Evolutionary conservation across 805 yeast species (phyloP), one percentile per base, ranked within the genome.

Genomic region (Candida sithepensis): DNA sequence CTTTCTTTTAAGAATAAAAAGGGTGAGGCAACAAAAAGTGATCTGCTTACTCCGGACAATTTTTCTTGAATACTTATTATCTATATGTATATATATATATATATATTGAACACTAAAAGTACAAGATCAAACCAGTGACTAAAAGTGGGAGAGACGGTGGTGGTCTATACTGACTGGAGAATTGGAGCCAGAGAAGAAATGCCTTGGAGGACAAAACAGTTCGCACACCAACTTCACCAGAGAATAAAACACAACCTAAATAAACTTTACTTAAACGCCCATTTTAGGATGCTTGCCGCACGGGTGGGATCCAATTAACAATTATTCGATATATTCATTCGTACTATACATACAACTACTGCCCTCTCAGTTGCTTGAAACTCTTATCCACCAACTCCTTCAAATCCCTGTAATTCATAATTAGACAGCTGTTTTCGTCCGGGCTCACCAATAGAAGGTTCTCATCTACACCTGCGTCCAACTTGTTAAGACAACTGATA

Each of bases 381-480:
- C 85, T 80, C 48, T 75, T 70, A 51, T 85, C 92, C 33, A 90
- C 74, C 56, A 86, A 67, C 54, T 79, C 85, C 63, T 82, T 80
- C 52, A 94, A 71, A 66, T 90, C 96, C 68, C 85, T 86, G 65
- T 85, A 94, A 57, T 91, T 81, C 46, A 88, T 85, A 37, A 94
- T 83, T 51, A 94, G 70, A 64, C 97, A 90, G 40, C 81, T 84
- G 70, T 82, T 84, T 61, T 89, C 96, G 64, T 91, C 96, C 10
- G 85, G 78, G 30, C 94, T 84, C 1, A 89, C 88, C 44, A 94
- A 74, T 63, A 91, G 70, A 14, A 94, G 67, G 55, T 79, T 82
- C 66, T 94, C 99, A 44, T 88, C 90, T 30, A 85, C 76, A 1
- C 97, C 98, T 5, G 92, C 95, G 62, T 94, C 99, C 54, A 94